Evolutionary conservation across 2,329 filamentous ascomycete genomes (phyloP), one percentile per base, ranked within the genome.

Genomic region (Periconia sp.): DNA sequence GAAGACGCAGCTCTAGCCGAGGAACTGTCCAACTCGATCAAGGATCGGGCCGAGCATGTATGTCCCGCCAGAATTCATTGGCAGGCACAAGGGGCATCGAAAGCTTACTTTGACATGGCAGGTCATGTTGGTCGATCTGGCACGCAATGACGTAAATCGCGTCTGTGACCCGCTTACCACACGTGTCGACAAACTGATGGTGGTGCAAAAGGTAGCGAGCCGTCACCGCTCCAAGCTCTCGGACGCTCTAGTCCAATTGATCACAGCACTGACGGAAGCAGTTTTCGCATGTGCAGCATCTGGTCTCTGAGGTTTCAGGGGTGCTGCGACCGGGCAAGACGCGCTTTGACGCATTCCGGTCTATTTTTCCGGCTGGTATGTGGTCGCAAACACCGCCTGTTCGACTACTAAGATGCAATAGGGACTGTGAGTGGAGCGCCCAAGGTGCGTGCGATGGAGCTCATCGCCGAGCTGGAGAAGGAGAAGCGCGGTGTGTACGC

Each of bases 401-500:
- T 52, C 26, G 45, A 36, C 36, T 40, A 43, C 46, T 41, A 26
- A 43, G 28, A 13, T 33, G 32, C 43, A 19, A 45, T 33, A 65
- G 65, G 65, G 21, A 99, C 94, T 0, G 92, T 97, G 21, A 94
- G 88, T 13, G 94, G 94, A 4, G 92, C 94, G 4, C 94, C 94
- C 44, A 99, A 99, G 75, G 91, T 99, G 41, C 84, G 86, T 50
- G 94, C 94, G 3, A 99, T 99, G 94, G 89, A 96, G 73, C 78
- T 99, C 49, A 99, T 99, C 61, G 91, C 89, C 33, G 92, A 97
- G 74, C 76, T 97, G 33, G 94, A 99, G 74, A 78, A 82, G 53
- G 94, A 99, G 79, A 96, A 96, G 78, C 81, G 94, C 40, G 92
- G 94, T 28, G 84, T 97, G 26, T 99, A 99, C 66, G 94, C 94